Percentiles rank a stretch among this genome's conserved stretches.
Evolutionary conservation across 2,329 filamentous ascomycete genomes (phyloP).

Genomic region (Davidsoniella eucalypti): DNA sequence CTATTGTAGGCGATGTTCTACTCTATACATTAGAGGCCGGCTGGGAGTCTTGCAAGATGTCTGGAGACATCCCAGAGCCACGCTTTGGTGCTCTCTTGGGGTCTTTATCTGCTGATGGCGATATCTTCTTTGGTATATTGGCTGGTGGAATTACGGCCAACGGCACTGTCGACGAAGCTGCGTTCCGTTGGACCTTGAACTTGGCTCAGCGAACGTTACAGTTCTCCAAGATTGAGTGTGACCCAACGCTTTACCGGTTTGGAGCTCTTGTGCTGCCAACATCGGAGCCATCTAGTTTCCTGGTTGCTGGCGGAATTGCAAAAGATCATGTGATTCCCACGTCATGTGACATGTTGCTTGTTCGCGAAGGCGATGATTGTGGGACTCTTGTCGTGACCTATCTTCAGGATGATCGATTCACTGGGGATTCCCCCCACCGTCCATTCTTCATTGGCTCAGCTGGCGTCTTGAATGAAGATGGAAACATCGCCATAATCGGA

Average conservation of each 20-base stretch:
- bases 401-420: constrained; percentile 4
- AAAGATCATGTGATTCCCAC: constrained; percentile 2
- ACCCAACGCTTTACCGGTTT: constrained; percentile 1
- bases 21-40: constrained; percentile 27
- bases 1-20: constrained; percentile 34
- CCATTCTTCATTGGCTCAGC: constrained; percentile 61
- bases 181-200: constrained; percentile 46
- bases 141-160: constrained; percentile 54
- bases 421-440: constrained; percentile 8
- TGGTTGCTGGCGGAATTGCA: constrained; percentile 6
- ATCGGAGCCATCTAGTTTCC: constrained; percentile 21
- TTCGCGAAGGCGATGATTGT: neutral
- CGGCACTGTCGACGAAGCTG: constrained; percentile 44
- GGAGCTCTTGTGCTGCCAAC: constrained; percentile 13
- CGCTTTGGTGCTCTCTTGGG: constrained; percentile 25
- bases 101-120: neutral
- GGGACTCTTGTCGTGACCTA: neutral
- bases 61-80: constrained; percentile 20
- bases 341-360: constrained; percentile 6
- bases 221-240: neutral
- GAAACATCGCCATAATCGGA: constrained; percentile 46
- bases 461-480: constrained; percentile 26
- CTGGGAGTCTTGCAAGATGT: constrained; percentile 28
- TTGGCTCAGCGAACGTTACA: neutral
- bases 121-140: constrained; percentile 36